phyloP scores from a whole-genome alignment of 257 asterid species.

The Jasminum sambac region DNA sequence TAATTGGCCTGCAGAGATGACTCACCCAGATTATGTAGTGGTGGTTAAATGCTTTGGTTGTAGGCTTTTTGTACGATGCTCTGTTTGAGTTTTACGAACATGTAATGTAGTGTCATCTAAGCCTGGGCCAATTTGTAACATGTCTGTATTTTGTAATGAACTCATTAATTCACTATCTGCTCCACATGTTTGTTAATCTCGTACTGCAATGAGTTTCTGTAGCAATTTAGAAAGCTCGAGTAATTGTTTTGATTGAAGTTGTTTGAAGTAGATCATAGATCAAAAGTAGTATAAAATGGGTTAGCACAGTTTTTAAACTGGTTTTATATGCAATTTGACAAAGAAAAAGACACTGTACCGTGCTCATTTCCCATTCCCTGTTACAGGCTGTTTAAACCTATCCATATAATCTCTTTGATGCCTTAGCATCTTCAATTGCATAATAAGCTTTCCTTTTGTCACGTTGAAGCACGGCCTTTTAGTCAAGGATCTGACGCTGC shows the following conservation, averaged over 20 bases:
- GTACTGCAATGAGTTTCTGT: background rate
- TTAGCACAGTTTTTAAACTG: background rate
- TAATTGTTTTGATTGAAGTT: background rate
- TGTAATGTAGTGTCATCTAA: background rate
- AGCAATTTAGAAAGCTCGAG: background rate
- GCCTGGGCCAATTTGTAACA: background rate
- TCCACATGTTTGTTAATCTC: background rate
- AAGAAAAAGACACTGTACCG: background rate
- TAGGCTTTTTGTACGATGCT: background rate
- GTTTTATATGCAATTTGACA: background rate
- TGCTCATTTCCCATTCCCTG: background rate
- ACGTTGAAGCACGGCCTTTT: background rate
- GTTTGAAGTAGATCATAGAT: background rate
- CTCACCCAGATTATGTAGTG: conserved; percentile 1
- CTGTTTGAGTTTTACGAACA: background rate
- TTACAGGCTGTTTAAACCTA: background rate
- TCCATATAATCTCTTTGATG: background rate
- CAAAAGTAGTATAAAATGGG: background rate
- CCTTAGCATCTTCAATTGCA: background rate
- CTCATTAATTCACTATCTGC: background rate
- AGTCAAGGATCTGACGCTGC: background rate
- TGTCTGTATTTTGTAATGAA: background rate
- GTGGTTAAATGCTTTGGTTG: background rate
- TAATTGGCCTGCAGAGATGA: conserved; percentile 1
- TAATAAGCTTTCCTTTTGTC: background rate